These are phyloP conservation scores for Aegilops umbellulata DNA, from an alignment of 176 grass and related monocot genomes.

Conservation along the genomic window DNA sequence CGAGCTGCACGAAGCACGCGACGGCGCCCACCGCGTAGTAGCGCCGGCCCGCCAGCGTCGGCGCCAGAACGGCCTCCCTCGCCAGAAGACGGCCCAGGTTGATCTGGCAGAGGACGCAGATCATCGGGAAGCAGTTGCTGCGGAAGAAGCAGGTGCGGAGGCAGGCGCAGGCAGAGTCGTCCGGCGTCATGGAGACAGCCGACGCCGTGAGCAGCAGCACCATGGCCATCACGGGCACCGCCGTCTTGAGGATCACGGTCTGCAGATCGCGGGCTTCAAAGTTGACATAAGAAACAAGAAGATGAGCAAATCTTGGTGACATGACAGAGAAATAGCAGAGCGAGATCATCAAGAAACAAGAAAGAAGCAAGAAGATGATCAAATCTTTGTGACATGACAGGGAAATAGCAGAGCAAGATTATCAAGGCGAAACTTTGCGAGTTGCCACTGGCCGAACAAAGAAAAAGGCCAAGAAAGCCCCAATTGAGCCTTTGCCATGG, in stretches of 20 bases:
- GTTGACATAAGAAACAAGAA: neutral
- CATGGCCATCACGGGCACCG: neutral
- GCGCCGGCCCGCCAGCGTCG: neutral
- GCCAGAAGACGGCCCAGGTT: neutral
- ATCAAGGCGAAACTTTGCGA: too few relatives aligned
- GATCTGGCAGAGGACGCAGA: neutral
- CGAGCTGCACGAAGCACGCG: neutral
- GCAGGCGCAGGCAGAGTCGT: neutral
- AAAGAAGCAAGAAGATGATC: too few relatives aligned
- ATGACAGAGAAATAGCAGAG: neutral
- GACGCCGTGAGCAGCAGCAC: neutral
- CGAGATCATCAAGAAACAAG: neutral
- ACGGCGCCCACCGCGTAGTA: neutral
- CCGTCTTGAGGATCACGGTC: neutral
- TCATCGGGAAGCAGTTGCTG: neutral
- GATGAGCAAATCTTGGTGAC: neutral
- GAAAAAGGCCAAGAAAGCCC: neutral
- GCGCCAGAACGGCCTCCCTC: neutral
- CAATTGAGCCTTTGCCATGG: neutral
- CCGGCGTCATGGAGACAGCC: neutral
- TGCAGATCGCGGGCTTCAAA: neutral
- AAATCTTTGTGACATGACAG: too few relatives aligned
- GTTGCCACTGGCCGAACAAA: neutral
- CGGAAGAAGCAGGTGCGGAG: too few relatives aligned
- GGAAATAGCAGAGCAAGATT: too few relatives aligned